Conservation (phyloP, 2,329 filamentous ascomycete genomes). For the Bipolaris cookei region DNA sequence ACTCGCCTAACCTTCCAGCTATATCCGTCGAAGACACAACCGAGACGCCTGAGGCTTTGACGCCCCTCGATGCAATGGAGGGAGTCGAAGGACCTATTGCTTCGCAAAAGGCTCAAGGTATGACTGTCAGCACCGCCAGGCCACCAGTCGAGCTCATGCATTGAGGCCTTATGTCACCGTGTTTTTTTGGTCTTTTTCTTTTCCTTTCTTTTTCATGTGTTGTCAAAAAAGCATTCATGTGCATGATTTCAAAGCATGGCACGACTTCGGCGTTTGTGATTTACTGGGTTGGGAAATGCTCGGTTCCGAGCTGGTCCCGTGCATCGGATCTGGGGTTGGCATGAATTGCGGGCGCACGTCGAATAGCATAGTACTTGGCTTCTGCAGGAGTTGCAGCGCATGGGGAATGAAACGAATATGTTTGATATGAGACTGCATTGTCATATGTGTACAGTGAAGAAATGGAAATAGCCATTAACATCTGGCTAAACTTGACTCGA, state of each 20-base stretch:
- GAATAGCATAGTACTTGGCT: neutral
- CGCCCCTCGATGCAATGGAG: slow-evolving; percentile 55
- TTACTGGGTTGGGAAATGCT: slow-evolving; percentile 1
- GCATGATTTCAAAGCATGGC: slow-evolving; percentile 13
- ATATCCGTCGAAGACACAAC: slow-evolving; percentile 70
- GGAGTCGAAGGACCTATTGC: slow-evolving; percentile 46
- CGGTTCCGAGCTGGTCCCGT: slow-evolving; percentile 1
- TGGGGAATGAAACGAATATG: slow-evolving; percentile 3
- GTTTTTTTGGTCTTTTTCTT: neutral
- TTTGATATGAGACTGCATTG: neutral
- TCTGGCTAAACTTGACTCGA: neutral
- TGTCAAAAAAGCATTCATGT: slow-evolving; percentile 28
- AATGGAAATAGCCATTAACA: neutral
- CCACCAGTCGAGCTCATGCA: slow-evolving; percentile 51
- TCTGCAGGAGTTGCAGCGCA: slow-evolving; percentile 1
- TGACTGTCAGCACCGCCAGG: slow-evolving; percentile 43
- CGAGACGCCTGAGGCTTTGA: slow-evolving; percentile 53
- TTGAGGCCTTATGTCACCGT: slow-evolving; percentile 12
- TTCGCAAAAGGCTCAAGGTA: slow-evolving; percentile 44
- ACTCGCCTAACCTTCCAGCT: slow-evolving; percentile 64
- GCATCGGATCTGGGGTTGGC: neutral
- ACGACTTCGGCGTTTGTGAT: slow-evolving; percentile 36
- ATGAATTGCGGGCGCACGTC: neutral
- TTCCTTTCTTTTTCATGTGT: slow-evolving; percentile 17
- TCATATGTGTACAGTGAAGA: neutral